Base-by-base conservation (phyloP, 495 filamentous ascomycete species). In the Penicillium turbatum region DNA sequence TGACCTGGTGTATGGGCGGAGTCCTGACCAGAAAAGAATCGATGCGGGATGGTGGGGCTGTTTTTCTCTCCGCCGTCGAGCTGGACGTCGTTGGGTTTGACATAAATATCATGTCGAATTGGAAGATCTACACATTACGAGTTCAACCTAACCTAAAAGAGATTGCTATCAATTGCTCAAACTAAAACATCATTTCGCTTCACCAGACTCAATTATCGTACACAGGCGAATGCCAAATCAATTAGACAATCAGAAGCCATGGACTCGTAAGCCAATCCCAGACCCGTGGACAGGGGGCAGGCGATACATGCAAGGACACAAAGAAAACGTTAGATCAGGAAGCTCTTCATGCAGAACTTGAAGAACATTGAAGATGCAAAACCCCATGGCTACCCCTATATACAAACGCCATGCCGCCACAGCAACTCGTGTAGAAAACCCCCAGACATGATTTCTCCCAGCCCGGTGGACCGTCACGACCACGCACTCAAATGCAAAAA, bases 201-300 rank as follows among this genome's bases (percentile, higher is more conserved):
- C 43, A 55, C 50, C 51, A 57, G 38, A 42, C 40, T 45, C 43
- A 53, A 49, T 39, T 62, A 62, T 62, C 59, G 56, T 62, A 62
- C 59, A 62, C 32, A 40, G 21, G 29, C 54, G 48, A 48, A 48
- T 43, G 45, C 51, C 46, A 61, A 50, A 31, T 11, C 29, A 51
- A 27, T 10, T 11, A 44, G 26, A 49, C 29, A 39, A 53, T 37
- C 43, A 62, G 43, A 43, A 53, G 29, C 49, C 56, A 50, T 42
- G 29, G 53, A 37, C 46, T 43, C 41, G 35, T 51, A 40, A 21
- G 42, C 32, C 32, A 43, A 24, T 37, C 32, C 51, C 48, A 43
- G 46, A 27, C 16, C n/a, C n/a, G 21, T 24, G 21, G 21, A 24
- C 21, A 45, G 50, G 27, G 31, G 11, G 34, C 59, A 59, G 41